These are phyloP conservation scores for Coemansia sp. DNA, from an alignment of 192 early-diverging fungal genomes.

Conservation along the genomic window DNA sequence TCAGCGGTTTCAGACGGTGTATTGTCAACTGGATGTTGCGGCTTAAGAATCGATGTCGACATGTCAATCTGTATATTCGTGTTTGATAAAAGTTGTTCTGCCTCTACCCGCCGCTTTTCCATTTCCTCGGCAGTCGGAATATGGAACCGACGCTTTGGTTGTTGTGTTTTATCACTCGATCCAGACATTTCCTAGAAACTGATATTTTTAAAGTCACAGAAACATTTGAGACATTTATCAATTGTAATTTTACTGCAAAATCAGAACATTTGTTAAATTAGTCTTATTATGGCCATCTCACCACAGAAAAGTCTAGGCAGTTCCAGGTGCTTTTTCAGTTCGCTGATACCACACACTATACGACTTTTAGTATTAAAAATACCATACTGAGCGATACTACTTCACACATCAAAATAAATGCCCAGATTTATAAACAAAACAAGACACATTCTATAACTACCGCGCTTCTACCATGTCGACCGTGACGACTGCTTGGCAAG, in stretches of 20 bases:
- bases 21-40: neutral
- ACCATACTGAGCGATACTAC: too few relatives aligned
- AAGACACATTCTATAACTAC: neutral
- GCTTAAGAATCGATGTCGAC: constrained; percentile 26
- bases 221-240: neutral
- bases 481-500: constrained; percentile 72
- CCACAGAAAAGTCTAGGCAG: too few relatives aligned
- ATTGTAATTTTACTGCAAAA: too few relatives aligned
- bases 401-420: too few relatives aligned
- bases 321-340: too few relatives aligned
- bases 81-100: constrained; percentile 23
- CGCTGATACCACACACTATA: too few relatives aligned
- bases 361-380: too few relatives aligned
- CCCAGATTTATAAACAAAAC: too few relatives aligned
- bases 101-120: constrained; percentile 20
- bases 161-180: neutral
- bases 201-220: neutral
- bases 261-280: too few relatives aligned
- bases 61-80: constrained; percentile 21
- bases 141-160: constrained; percentile 23
- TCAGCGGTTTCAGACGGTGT: neutral
- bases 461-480: constrained; percentile 42
- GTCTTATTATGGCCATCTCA: too few relatives aligned
- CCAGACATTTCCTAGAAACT: constrained; percentile 1
- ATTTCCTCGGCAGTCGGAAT: constrained; percentile 48